Evolutionary conservation across 106 monocot genomes (phyloP), one percentile per base, ranked within the genome.

Genomic region (Narthecium ossifragum): DNA sequence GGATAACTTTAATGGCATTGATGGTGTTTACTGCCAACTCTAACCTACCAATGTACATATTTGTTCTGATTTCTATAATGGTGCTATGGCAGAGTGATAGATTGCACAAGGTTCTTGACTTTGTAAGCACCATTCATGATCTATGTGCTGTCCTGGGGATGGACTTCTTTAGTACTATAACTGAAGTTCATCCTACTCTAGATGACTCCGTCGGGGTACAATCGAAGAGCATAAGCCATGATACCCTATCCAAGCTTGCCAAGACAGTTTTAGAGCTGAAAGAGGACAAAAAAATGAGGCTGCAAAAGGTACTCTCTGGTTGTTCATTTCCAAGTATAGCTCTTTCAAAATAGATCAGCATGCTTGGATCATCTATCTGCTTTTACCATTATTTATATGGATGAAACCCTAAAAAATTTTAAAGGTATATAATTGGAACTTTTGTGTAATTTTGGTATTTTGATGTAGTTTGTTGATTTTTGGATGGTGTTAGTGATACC

Each of bases 221-320:
- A 45, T 85, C 78, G 23, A 94, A 89, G 70, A 94, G 93, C 70
- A 94, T 89, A 22, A 94, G 83, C 64, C 78, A 86, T 65, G 88
- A 82, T 26, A 94, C 93, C 3, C 65, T 94, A 47, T 70, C 78
- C 43, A 89, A 89, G 73, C 89, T 94, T 47, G 80, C 85, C 37
- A 65, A 62, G 45, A 77, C 75, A 48, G 85, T 89, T 29, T 13
- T 60, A n/a, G 47, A 68, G 27, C 70, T 94, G 17, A 66, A 80
- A 51, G 89, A 86, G 57, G 93, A 94, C 12, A 89, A 89, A 66
- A 67, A 65, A 50, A 60, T 41, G 69, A 82, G 93, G 51, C 58
- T 94, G 28, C 72, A 73, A 52, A 94, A 86, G 93, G 93, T 90
- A 57, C 39, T 47, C n/a, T 37, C 36, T 37, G 5, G 36, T 37